Evolutionary conservation across 306 rosid species (phyloP), one percentile per base, ranked within the genome.

Genomic region (Acacia crassicarpa): DNA sequence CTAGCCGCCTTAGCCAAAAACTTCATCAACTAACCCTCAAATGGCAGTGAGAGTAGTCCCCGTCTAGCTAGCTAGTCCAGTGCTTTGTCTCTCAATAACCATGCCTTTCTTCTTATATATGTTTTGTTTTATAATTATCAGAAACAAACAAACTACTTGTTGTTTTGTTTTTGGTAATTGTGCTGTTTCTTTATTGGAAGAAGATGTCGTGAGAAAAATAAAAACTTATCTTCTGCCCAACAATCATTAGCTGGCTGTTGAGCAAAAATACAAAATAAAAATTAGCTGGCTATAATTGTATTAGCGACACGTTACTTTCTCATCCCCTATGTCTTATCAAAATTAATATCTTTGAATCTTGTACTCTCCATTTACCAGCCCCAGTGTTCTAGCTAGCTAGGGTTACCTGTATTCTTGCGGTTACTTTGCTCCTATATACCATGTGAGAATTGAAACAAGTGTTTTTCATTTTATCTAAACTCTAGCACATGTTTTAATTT

Each of bases 301-400:
- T 16, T 71, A 41, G 69, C 48, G 65, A 44, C 77, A 80, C 61
- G 19, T 68, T 9, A 13, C 51, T 46, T 46, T 13, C 3, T 46
- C 17, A 46, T 3, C 15, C 71, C 61, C 67, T 76, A 80, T 46
- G 13, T 46, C 15, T 46, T 46, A 12, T 46, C 5, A 46, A 11
- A 44, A 76, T 67, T 58, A 80, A 83, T 80, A 85, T 79, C 72
- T 67, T 80, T 67, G 83, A 84, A 80, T 85, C 88, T 83, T 67
- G 19, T 30, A 19, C 54, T 79, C 82, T 80, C 73, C 56, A 48
- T 53, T 0, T 44, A 12, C 16, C 3, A 45, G 5, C 67, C 67
- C 67, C 66, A 70, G 79, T 67, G 82, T 62, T 82, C 76, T 81
- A 54, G 83, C 76, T 81, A 54, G 83, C 76, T 81, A 56, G 84